Evolutionary conservation across 2,329 filamentous ascomycete species (phyloP), one percentile per base, ranked within the genome.

Genomic region (Elsinoe ampelina): DNA sequence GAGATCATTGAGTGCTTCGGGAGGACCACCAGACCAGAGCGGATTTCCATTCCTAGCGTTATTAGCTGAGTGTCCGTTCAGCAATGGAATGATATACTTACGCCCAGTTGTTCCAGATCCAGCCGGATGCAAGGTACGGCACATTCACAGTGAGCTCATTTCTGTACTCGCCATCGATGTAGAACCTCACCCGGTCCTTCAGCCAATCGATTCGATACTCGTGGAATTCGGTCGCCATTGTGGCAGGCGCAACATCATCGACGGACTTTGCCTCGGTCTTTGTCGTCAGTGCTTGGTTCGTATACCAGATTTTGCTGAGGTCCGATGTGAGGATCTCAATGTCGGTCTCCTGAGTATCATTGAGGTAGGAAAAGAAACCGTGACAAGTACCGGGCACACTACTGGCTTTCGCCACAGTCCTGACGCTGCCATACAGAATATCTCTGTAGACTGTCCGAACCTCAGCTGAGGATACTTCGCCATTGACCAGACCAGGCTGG

Each of bases 281-380:
- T 3, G 75, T 75, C 65, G 89, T 87, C 52, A 89, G 74, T 0
- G 82, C 79, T 61, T 78, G 85, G 35, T 75, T 75, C 17, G 72
- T 70, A 65, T 90, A 87, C 41, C 57, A 54, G 6, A 59, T 32
- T 15, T 47, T 17, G 8, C 22, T 22, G 10, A 55, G 41, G 41
- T 59, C 48, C 2, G 17, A 38, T 3, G 60, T 61, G 5, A 55
- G 47, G 22, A 61, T 58, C 62, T 91, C 87, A 71, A 91, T 83
- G 67, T 91, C 87, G 63, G 91, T 89, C 65, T 91, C 87, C 66
- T 88, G 83, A 0, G 83, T 86, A 68, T 92, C 83, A 68, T 89
- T 87, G 71, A 80, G 81, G 69, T 88, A 90, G 85, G 86, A 91
- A 71, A 90, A 91, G 71, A 91, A 89, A 5, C 86, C 86, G 32